These are phyloP conservation scores for Erodium trifolium DNA, from an alignment of 441 rosid species.

Conservation along the genomic window DNA sequence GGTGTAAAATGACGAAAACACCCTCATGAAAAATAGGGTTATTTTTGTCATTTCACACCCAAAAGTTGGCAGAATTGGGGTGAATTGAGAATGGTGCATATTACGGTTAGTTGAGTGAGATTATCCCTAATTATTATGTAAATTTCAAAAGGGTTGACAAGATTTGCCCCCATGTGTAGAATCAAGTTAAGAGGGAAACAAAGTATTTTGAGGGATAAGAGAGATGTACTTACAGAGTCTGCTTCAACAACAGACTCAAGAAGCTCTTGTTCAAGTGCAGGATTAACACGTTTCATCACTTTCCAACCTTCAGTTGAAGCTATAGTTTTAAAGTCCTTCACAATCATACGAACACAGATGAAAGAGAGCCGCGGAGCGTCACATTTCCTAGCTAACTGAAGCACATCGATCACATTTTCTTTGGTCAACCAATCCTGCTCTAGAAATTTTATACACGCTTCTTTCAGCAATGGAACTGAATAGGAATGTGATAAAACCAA, in stretches of 20 bases:
- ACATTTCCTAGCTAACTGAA: conserved; percentile 64
- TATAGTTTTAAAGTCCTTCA: conserved; percentile 63
- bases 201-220: neutral
- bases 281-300: conserved; percentile 54
- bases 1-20: no score
- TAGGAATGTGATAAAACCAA: conserved; percentile 70
- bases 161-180: neutral
- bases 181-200: conserved; percentile 1
- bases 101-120: no score
- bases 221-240: conserved; percentile 47
- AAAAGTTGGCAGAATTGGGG: no score
- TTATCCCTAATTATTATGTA: neutral
- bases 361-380: conserved; percentile 55
- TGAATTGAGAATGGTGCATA: no score
- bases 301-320: conserved; percentile 79
- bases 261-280: conserved; percentile 71
- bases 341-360: conserved; percentile 47
- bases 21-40: no score
- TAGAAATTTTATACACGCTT: conserved; percentile 42
- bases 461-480: conserved; percentile 59
- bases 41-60: no score
- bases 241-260: conserved; percentile 55
- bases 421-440: conserved; percentile 48
- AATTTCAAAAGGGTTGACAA: neutral
- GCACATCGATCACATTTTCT: conserved; percentile 75